phyloP scores from a whole-genome alignment of 441 rosid genomes.

The Lepidium campestre region DNA sequence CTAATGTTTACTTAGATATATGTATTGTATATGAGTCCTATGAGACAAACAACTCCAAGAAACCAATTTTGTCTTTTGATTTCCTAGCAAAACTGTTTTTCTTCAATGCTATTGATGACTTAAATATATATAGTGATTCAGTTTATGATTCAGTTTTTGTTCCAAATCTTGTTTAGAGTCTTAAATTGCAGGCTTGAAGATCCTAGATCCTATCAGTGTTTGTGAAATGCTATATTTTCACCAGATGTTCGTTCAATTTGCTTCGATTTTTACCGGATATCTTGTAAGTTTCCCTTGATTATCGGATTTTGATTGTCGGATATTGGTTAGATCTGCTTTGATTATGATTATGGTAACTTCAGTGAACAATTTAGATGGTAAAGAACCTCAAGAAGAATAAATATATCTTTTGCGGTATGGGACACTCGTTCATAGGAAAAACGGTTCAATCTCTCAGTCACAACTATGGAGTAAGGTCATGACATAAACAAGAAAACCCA shows the following conservation, averaged over 20 bases:
- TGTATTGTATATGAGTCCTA: conserved; percentile 17
- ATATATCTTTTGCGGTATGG: neutral
- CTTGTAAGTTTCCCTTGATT: too few relatives aligned
- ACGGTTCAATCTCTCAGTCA: conserved; percentile 7
- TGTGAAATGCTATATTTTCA: too few relatives aligned
- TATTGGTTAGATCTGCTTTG: neutral
- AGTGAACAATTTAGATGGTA: neutral
- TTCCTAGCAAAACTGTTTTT: neutral
- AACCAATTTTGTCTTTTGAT: neutral
- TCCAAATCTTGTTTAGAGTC: neutral
- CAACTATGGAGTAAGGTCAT: conserved; percentile 7
- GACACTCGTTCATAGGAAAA: neutral
- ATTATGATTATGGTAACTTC: neutral
- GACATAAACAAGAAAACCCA: neutral
- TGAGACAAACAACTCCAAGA: neutral
- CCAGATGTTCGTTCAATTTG: too few relatives aligned
- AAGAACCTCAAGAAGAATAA: neutral
- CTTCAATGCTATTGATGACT: neutral
- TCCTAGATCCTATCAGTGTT: too few relatives aligned
- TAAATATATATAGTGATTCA: neutral
- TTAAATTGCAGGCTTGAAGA: neutral
- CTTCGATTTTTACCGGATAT: too few relatives aligned
- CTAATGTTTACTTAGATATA: neutral
- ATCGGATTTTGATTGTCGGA: too few relatives aligned
- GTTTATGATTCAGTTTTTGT: neutral